Conservation (phyloP, 1,284 basidiomycete genomes). For the Moesziomyces aphidis region DNA sequence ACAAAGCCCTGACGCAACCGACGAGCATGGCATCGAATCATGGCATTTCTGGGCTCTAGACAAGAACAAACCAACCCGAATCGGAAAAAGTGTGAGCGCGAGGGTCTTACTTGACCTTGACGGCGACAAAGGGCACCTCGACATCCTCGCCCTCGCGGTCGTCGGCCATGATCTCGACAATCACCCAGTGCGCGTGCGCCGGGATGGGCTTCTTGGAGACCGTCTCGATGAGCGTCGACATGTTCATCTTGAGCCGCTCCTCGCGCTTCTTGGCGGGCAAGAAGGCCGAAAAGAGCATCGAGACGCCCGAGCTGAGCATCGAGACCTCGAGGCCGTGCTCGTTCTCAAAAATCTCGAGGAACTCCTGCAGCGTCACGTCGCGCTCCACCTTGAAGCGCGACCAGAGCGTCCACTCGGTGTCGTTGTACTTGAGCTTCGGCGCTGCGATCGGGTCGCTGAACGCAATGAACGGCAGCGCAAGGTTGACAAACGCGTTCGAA, state of each 20-base stretch:
- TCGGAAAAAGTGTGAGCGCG: background rate
- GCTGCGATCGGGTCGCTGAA: constrained; percentile 98
- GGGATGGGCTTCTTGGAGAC: constrained; percentile 74
- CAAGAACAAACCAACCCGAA: background rate
- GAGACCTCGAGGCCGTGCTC: constrained; percentile 88
- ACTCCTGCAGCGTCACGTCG: constrained; percentile 88
- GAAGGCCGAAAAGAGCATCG: constrained; percentile 89
- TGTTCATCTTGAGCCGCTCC: constrained; percentile 70
- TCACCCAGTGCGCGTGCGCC: constrained; percentile 76
- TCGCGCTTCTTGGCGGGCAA: constrained; percentile 63
- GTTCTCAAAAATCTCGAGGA: constrained; percentile 85
- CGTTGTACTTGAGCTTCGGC: constrained; percentile 66
- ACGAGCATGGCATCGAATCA: too few species aligned
- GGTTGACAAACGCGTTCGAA: constrained; percentile 96
- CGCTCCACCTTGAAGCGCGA: constrained; percentile 88
- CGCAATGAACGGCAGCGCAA: constrained; percentile 97
- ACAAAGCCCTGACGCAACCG: too few species aligned
- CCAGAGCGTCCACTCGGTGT: constrained; percentile 97
- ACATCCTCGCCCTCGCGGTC: constrained; percentile 84
- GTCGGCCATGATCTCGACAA: constrained; percentile 93
- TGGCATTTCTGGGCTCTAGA: background rate
- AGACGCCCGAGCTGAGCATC: constrained; percentile 97
- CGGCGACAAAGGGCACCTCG: constrained; percentile 67
- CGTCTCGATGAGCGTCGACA: constrained; percentile 89
- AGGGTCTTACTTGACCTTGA: constrained; percentile 50